Conservation (phyloP, 2,329 filamentous ascomycete species). For the Beauveria caledonica region DNA sequence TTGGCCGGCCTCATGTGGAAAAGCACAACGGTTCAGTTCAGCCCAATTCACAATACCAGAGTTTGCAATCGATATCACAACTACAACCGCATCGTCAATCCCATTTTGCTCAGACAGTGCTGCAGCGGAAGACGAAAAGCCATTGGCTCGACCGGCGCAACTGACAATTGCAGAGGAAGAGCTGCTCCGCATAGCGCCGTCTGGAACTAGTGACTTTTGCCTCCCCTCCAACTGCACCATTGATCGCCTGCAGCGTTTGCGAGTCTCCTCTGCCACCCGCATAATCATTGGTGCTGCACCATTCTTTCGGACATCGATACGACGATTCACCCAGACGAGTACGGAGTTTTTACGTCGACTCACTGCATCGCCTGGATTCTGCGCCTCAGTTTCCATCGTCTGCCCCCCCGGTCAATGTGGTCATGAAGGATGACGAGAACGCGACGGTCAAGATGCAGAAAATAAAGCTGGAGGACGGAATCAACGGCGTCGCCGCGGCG, state of each 20-base stretch:
- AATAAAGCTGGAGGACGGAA: conserved; percentile 26
- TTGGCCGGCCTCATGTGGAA: background rate
- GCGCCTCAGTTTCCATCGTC: background rate
- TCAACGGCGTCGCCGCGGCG: conserved; percentile 16
- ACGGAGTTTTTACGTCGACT: background rate
- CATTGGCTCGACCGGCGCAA: background rate
- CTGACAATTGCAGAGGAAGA: background rate
- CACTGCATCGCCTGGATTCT: background rate
- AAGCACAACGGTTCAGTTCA: background rate
- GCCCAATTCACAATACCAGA: background rate
- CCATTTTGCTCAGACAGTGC: background rate
- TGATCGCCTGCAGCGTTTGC: background rate
- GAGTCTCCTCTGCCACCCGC: background rate
- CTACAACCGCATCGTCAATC: background rate
- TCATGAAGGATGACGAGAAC: conserved; percentile 19
- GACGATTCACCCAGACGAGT: background rate
- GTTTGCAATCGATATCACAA: background rate
- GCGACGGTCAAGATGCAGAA: conserved; percentile 21
- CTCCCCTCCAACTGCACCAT: conserved; percentile 4
- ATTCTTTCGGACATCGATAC: background rate
- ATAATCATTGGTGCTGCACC: background rate
- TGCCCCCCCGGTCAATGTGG: conserved; percentile 3
- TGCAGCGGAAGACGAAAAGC: background rate
- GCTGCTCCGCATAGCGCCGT: conserved; percentile 8
- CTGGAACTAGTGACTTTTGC: conserved; percentile 7